A percentile compares a stretch with the other conserved stretches of the same genome.
Evolutionary conservation across 75 land plant genomes (phyloP).

Genomic region (Pinus tabuliformis): DNA sequence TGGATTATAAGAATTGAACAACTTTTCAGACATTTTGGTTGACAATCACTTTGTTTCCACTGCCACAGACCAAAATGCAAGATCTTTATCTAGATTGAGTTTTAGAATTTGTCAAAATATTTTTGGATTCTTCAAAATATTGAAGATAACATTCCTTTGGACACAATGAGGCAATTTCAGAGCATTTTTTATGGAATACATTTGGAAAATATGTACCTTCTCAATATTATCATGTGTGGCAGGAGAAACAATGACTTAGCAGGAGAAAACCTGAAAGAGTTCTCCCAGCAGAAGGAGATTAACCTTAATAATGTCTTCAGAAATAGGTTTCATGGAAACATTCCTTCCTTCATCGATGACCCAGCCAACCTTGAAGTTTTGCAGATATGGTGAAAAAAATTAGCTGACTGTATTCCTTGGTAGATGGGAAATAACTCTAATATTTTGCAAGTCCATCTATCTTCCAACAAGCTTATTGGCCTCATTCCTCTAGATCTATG

Average conservation of each 20-base stretch:
- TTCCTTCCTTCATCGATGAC: too few relatives aligned
- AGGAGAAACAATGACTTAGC: too few relatives aligned
- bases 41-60: background rate
- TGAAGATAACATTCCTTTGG: background rate
- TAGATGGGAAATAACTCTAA: too few relatives aligned
- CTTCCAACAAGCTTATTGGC: slow-evolving; percentile 58
- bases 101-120: background rate
- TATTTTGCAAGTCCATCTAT: background rate
- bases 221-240: background rate
- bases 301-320: too few relatives aligned
- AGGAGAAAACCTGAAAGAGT: too few relatives aligned
- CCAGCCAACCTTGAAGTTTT: too few relatives aligned
- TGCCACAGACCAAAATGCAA: background rate
- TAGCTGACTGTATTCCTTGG: too few relatives aligned
- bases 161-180: background rate
- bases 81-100: background rate
- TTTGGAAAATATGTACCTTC: background rate
- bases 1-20: background rate
- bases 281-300: too few relatives aligned
- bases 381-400: too few relatives aligned
- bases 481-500: slow-evolving; percentile 69
- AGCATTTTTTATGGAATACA: background rate
- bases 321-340: too few relatives aligned
- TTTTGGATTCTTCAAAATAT: background rate
- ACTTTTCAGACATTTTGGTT: background rate